Percentiles rank a stretch among this genome's conserved stretches.
These are phyloP conservation scores for Laetiporus sulphureus DNA, from an alignment of 1,284 basidiomycete genomes.

Conservation along the genomic window DNA sequence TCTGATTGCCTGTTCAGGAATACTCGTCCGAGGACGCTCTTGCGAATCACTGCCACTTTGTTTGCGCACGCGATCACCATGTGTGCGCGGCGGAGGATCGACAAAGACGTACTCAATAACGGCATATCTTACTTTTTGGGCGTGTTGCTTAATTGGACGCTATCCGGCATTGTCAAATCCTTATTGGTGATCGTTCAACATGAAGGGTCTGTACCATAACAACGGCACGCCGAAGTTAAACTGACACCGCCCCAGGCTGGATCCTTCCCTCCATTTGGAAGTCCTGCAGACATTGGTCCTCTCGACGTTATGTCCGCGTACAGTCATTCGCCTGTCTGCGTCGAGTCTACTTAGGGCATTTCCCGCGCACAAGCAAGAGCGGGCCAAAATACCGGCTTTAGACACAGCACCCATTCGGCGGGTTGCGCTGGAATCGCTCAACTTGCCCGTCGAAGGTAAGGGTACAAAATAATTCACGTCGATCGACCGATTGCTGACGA, in stretches of 20 bases:
- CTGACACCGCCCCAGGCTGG: conserved; percentile 23
- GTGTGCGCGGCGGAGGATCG: conserved; percentile 46
- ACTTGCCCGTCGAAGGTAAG: conserved; percentile 34
- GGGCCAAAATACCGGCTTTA: conserved; percentile 22
- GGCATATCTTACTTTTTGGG: conserved; percentile 73
- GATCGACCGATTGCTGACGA: too few species aligned
- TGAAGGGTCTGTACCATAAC: conserved; percentile 38
- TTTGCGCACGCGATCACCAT: conserved; percentile 55
- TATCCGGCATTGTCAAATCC: conserved; percentile 62
- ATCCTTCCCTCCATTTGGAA: conserved; percentile 41
- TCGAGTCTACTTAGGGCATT: conserved; percentile 48
- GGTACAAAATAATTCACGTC: background rate
- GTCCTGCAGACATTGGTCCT: conserved; percentile 61
- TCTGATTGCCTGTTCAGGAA: conserved; percentile 34
- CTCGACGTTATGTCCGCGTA: conserved; percentile 55
- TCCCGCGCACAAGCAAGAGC: conserved; percentile 30
- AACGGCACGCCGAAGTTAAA: conserved; percentile 12
- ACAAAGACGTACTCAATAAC: conserved; percentile 59
- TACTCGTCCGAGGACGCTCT: conserved; percentile 59
- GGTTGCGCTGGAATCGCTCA: conserved; percentile 37
- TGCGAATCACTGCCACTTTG: conserved; percentile 60
- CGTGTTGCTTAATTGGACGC: conserved; percentile 70
- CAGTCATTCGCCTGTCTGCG: conserved; percentile 59
- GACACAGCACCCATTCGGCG: conserved; percentile 38
- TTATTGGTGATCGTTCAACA: conserved; percentile 55